These are phyloP conservation scores for Pouteria glomerata DNA, from an alignment of 148 eudicot genomes.

Conservation along the genomic window DNA sequence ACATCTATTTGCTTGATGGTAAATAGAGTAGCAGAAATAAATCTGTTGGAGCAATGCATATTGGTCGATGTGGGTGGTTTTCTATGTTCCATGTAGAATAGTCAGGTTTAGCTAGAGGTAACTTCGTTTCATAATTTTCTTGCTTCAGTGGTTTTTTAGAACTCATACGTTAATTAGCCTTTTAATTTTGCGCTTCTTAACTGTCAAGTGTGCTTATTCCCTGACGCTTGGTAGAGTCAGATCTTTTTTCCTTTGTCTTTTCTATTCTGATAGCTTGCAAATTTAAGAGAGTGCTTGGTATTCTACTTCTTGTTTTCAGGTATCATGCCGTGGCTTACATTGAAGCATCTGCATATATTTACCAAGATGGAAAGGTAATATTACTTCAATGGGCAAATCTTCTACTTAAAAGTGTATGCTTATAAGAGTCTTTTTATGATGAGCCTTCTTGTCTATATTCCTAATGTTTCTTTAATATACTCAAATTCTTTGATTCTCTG, in stretches of 20 bases:
- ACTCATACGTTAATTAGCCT: neutral
- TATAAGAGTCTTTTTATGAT: neutral
- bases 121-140: neutral
- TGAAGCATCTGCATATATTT: conserved; percentile 92
- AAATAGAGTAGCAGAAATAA: neutral
- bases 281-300: neutral
- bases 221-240: neutral
- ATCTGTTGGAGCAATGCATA: neutral
- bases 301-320: conserved; percentile 37
- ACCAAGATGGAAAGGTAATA: conserved; percentile 94
- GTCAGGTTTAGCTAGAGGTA: neutral
- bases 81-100: neutral
- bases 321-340: conserved; percentile 95
- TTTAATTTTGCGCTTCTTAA: neutral
- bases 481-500: neutral
- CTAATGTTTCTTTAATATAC: neutral
- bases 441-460: neutral
- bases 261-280: neutral
- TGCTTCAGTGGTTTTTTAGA: neutral
- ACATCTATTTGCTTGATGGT: neutral
- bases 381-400: neutral
- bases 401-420: neutral
- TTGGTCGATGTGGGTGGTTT: neutral
- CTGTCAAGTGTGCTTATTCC: neutral
- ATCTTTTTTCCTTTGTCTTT: neutral